These are phyloP conservation scores for Fusarium continuum DNA, from an alignment of 2,329 filamentous ascomycete genomes.

Conservation along the genomic window DNA sequence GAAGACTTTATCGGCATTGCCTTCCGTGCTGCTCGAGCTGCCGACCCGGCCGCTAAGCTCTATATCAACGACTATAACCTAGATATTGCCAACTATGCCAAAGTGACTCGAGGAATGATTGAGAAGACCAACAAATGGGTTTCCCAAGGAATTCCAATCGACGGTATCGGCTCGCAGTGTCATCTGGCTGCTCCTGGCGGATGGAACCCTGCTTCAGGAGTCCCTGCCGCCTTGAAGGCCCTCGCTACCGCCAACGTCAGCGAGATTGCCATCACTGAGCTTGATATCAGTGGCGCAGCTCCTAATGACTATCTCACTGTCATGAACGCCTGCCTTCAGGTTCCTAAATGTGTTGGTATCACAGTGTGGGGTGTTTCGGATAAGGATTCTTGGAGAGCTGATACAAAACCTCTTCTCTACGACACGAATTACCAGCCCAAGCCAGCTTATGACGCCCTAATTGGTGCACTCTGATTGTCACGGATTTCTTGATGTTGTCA, in stretches of 20 bases:
- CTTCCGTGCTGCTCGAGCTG: constrained; percentile 72
- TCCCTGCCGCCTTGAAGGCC: constrained; percentile 58
- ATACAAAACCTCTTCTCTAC: constrained; percentile 62
- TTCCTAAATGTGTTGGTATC: constrained; percentile 70
- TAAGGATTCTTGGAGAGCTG: constrained; percentile 45
- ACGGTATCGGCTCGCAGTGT: constrained; percentile 65
- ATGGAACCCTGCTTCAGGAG: constrained; percentile 60
- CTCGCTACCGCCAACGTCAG: constrained; percentile 60
- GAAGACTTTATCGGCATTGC: constrained; percentile 76
- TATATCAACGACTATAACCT: constrained; percentile 83
- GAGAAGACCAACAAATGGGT: constrained; percentile 71
- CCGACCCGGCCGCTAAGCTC: constrained; percentile 73
- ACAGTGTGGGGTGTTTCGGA: constrained; percentile 69
- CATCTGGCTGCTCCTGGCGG: constrained; percentile 56
- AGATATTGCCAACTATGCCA: constrained; percentile 66
- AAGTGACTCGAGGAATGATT: constrained; percentile 65
- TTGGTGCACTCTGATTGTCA: constrained; percentile 18
- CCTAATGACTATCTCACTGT: constrained; percentile 67
- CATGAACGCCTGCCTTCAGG: constrained; percentile 65
- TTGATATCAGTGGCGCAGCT: constrained; percentile 70
- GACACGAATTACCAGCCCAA: constrained; percentile 62
- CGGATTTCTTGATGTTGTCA: too few relatives aligned
- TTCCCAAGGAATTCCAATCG: constrained; percentile 60
- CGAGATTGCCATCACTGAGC: constrained; percentile 73
- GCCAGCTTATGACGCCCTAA: constrained; percentile 57